Evolutionary conservation across 2,329 filamentous ascomycete genomes (phyloP), one percentile per base, ranked within the genome.

Genomic region (Epichloe elymi): DNA sequence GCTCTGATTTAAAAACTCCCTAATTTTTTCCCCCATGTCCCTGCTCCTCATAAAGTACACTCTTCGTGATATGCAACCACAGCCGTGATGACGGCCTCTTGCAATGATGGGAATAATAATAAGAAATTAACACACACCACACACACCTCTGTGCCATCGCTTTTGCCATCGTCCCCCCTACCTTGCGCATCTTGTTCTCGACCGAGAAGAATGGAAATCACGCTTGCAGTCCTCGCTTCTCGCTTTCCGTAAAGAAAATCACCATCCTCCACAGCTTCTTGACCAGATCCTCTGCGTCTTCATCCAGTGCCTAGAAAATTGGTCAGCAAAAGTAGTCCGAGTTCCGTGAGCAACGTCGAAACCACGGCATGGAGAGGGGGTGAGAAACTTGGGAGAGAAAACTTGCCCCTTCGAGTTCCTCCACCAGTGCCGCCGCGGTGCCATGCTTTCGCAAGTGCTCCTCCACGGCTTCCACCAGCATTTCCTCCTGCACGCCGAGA

Each of bases 221-320:
- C n/a, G 56, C 51, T 10, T 85, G 85, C 54, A 96, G 73, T 2
- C 90, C 90, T 56, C 89, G 76, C 72, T 93, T 95, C 76, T 95
- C 91, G 62, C 85, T 87, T 68, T 97, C 91, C 5, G 88, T 93
- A 62, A 91, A 96, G 80, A 96, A 97, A 61, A 97, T 95, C 52
- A 96, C 83, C 88, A 97, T 95, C 48, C 91, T 82, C 93, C 93
- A 98, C 37, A 98, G 78, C 72, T 96, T 97, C 79, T 88, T 94
- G 47, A 97, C 90, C 58, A 98, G 72, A 26, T 87, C 84, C 67
- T 96, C 90, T 11, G 90, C 89, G 64, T 97, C 93, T 62, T 98
- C 93, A 63, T 96, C 93, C 55, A 98, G 74, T 42, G 88, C 88
- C 82, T 91, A 55, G 17, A 19, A 19, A 46, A 10, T 38, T 2